Evolutionary conservation across 306 rosid species (phyloP).

Genomic region (Cucurbita maxima): DNA sequence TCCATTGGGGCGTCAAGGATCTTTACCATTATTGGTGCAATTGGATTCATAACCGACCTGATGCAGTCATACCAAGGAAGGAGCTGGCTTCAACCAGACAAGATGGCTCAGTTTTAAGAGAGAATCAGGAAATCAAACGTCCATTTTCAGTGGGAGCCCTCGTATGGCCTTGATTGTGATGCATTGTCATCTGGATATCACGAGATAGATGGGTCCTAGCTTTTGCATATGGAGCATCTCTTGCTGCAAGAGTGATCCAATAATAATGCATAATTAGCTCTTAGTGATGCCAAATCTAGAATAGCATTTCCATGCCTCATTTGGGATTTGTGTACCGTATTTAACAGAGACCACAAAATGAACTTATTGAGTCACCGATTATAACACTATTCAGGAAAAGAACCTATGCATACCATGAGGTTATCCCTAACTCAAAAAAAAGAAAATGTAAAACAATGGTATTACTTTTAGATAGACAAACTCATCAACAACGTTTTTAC

Average conservation of each 20-base stretch:
- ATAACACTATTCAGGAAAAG: not conserved
- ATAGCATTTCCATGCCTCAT: not conserved
- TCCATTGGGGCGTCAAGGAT: not conserved
- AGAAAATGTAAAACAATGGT: not conserved
- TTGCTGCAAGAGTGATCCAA: constrained; percentile 30
- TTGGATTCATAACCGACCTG: not conserved
- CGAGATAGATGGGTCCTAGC: constrained; percentile 74
- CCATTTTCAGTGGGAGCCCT: constrained; percentile 72
- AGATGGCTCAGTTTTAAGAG: constrained; percentile 3
- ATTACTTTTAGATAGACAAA: not conserved
- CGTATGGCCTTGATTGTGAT: constrained; percentile 47
- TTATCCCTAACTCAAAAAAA: not conserved
- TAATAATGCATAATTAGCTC: not conserved
- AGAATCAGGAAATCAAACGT: constrained; percentile 49
- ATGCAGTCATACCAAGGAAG: constrained; percentile 6
- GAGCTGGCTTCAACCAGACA: constrained; percentile 1
- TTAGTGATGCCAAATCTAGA: not conserved
- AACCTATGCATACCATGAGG: not conserved
- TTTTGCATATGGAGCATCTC: constrained; percentile 93
- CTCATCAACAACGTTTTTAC: constrained; percentile 23
- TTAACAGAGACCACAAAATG: not conserved
- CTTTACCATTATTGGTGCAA: not conserved
- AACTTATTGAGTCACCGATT: not conserved
- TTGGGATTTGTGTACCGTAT: not conserved
- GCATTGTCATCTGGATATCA: constrained; percentile 74